Evolutionary conservation across 306 rosid species (phyloP), one percentile per base, ranked within the genome.

Genomic region (Abrus precatorius): DNA sequence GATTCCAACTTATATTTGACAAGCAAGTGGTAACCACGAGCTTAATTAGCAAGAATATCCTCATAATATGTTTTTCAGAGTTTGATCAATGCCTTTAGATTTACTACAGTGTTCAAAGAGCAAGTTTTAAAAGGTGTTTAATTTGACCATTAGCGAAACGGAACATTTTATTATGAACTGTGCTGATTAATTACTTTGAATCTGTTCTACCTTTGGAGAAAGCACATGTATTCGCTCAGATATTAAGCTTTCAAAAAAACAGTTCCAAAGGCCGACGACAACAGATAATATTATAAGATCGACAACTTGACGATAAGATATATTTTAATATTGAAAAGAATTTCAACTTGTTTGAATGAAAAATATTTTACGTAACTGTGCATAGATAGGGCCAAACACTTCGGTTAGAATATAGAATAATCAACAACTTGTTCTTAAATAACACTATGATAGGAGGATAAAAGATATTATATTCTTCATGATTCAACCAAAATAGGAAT

Each of bases 291-390:
- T 52, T 78, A 71, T 40, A 40, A 72, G 2, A 62, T 61, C 1
- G 5, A 12, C 85, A 83, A 65, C 48, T 57, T 73, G 85, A 9
- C 1, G 6, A 56, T 3, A 55, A 36, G 75, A 44, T 81, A 38
- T 32, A 67, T 13, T 84, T 79, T 77, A 47, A 72, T 87, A 73
- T 67, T 81, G 47, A 69, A 77, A 74, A 81, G 69, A 47, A 81
- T 64, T 72, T 81, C 90, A 85, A 87, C 86, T 85, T 79, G 86
- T 71, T 82, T 82, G 88, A 85, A 84, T 71, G 49, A 50, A 79
- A 79, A 20, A 29, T 41, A 82, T 40, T 59, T 82, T 82, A 79
- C 86, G 83, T 53, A 82, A 75, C 67, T 29, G 4, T 59, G 54
- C 80, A 71, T 47, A 75, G 65, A 75, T 40, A 65, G 45, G 43